Conservation (phyloP, 495 filamentous ascomycete genomes). For the Trichoderma erinaceum region DNA sequence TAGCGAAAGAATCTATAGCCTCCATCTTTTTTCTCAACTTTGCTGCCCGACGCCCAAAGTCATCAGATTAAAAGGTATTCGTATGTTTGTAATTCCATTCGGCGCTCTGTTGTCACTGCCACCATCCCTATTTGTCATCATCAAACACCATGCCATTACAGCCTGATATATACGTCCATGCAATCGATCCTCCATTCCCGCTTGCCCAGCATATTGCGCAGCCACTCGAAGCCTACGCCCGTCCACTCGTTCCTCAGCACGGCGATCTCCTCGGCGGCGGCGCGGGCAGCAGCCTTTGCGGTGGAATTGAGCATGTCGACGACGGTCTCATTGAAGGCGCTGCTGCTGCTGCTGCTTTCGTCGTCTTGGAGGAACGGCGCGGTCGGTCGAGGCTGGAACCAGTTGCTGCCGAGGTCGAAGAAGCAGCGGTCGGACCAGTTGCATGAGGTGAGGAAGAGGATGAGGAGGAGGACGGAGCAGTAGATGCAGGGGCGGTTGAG, state of each 20-base stretch:
- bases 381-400: conserved; percentile 62
- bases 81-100: too few relatives aligned
- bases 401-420: conserved; percentile 76
- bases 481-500: conserved; percentile 86
- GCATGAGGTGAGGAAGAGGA: conserved; percentile 83
- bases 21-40: not conserved
- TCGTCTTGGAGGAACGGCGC: conserved; percentile 18
- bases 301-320: conserved; percentile 32
- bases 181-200: conserved; percentile 81
- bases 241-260: conserved; percentile 61
- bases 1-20: not conserved
- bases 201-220: conserved; percentile 65
- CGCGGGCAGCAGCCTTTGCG: conserved; percentile 54
- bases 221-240: conserved; percentile 75
- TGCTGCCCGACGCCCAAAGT: not conserved
- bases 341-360: conserved; percentile 18
- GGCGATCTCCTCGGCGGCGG: conserved; percentile 58
- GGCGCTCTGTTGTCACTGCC: not conserved
- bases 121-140: not conserved
- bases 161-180: conserved; percentile 70
- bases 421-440: conserved; percentile 89
- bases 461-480: conserved; percentile 81
- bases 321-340: conserved; percentile 27
- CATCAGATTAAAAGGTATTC: too few relatives aligned
- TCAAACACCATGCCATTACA: conserved; percentile 35